Base-by-base conservation (phyloP, 805 yeast genomes). In the Wickerhamiella parazyma region DNA sequence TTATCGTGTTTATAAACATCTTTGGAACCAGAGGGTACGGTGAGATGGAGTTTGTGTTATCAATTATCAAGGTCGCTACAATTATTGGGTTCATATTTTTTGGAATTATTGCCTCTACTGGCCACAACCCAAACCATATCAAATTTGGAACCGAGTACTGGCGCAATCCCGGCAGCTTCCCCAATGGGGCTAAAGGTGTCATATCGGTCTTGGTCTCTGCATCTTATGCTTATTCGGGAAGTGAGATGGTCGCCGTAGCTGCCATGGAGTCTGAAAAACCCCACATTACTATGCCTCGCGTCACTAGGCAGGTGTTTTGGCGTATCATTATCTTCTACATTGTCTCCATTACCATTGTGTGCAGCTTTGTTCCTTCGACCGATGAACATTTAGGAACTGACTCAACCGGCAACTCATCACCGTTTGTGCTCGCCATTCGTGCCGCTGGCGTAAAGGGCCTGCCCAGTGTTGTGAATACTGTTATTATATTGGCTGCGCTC, bases 221-320 rank as follows among this genome's bases (percentile, higher is more conserved):
- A 12, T 84, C 87, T 0, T 82, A 80, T 58, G 71, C 84, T 9
- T 82, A 75, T 55, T 74, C 80, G 34, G 89, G 89, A 47, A 72
- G 83, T 14, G 91, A 81, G 61, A 65, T 81, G 51, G 72, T 73
- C 33, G 83, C 85, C 41, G 66, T 81, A 33, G 80, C 86, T 9
- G 81, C 87, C 24, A 87, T 87, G 7, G 93, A 82, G 60, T 69
- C 84, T 19, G 70, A 62, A 28, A 73, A 80, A 58, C 89, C 91
- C 37, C 66, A 79, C 52, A 67, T 66, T 44, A 62, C 80, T 1
- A 69, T 80, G 44, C 91, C 89, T 28, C 69, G 70, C 41, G 87
- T 89, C 36, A 74, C 79, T 46, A 81, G 80, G 61, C 87, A 82
- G 63, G 84, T 80, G 3, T 80, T 83, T 63, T 81, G 89, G 87